A percentile compares a stretch with the other conserved stretches of the same genome.
Conservation (phyloP, 495 filamentous ascomycete genomes). For the Xylaria cubensis region DNA sequence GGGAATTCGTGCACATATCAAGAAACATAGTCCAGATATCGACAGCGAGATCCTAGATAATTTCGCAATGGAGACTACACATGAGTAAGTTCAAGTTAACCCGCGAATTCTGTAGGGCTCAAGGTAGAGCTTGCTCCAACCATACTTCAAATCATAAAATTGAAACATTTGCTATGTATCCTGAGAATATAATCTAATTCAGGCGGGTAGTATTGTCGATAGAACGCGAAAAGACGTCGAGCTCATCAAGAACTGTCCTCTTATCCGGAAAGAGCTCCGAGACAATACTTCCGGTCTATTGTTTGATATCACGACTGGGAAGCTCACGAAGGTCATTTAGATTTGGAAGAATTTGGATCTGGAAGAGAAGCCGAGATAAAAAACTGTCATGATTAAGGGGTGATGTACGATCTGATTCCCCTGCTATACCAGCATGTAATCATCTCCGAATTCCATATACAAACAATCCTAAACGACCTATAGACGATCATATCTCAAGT, state of each 20-base stretch:
- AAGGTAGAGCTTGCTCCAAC: neutral
- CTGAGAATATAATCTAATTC: neutral
- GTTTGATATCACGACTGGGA: slow-evolving; percentile 10
- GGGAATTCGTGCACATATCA: slow-evolving; percentile 11
- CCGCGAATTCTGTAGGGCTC: neutral
- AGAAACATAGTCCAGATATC: neutral
- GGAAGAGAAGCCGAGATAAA: neutral
- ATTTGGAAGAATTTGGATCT: neutral
- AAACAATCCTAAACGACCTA: too few relatives aligned
- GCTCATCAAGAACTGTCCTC: neutral
- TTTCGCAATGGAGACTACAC: neutral
- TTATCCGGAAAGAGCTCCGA: slow-evolving; percentile 8
- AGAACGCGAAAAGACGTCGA: slow-evolving; percentile 7
- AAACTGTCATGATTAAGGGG: neutral
- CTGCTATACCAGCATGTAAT: too few relatives aligned
- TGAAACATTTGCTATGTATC: neutral
- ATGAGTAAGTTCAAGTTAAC: neutral
- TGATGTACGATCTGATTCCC: too few relatives aligned
- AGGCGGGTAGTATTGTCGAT: neutral
- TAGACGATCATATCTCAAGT: too few relatives aligned
- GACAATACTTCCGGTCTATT: neutral
- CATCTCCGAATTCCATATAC: too few relatives aligned
- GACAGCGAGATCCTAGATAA: neutral
- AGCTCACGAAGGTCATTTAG: slow-evolving; percentile 5
- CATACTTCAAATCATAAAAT: neutral